These are phyloP conservation scores for Thymus mandschuricus DNA, from an alignment of 257 asterid species.

Conservation along the genomic window DNA sequence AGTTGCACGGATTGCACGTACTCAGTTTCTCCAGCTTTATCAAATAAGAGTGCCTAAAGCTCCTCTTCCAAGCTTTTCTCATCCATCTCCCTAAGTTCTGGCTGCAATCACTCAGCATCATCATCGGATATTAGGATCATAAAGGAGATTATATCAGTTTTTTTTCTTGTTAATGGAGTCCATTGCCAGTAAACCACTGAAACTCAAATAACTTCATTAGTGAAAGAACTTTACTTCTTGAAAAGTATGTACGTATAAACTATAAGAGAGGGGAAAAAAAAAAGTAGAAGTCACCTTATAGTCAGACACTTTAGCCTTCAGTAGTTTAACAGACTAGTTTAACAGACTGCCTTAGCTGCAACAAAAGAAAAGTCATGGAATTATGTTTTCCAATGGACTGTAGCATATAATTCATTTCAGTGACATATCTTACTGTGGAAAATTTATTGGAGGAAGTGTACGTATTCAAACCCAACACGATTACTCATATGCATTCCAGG, in stretches of 20 bases:
- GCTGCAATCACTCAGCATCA: constrained; percentile 50
- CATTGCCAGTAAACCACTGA: constrained; percentile 12
- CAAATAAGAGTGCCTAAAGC: constrained; percentile 69
- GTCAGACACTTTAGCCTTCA: constrained; percentile 50
- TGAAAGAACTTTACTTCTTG: constrained; percentile 22
- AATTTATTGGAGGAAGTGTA: constrained; percentile 1
- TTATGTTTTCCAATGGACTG: neutral
- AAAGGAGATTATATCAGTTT: neutral
- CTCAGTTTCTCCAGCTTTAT: constrained; percentile 74
- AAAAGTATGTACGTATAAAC: neutral
- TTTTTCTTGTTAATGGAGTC: constrained; percentile 10
- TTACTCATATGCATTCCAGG: constrained; percentile 8
- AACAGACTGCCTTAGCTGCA: constrained; percentile 63
- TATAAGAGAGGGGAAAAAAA: constrained; percentile 22
- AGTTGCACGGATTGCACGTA: constrained; percentile 71
- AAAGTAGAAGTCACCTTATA: constrained; percentile 53
- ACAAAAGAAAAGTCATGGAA: constrained; percentile 31
- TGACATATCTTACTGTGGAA: neutral
- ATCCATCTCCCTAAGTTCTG: constrained; percentile 64
- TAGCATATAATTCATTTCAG: constrained; percentile 13
- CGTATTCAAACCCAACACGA: constrained; percentile 9
- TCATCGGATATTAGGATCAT: constrained; percentile 14
- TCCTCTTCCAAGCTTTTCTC: constrained; percentile 61
- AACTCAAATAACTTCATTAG: constrained; percentile 11
- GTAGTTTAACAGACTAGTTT: constrained; percentile 58